These are phyloP conservation scores for Alternaria novae-zelandiae DNA, from an alignment of 2,329 filamentous ascomycete species.

Conservation along the genomic window DNA sequence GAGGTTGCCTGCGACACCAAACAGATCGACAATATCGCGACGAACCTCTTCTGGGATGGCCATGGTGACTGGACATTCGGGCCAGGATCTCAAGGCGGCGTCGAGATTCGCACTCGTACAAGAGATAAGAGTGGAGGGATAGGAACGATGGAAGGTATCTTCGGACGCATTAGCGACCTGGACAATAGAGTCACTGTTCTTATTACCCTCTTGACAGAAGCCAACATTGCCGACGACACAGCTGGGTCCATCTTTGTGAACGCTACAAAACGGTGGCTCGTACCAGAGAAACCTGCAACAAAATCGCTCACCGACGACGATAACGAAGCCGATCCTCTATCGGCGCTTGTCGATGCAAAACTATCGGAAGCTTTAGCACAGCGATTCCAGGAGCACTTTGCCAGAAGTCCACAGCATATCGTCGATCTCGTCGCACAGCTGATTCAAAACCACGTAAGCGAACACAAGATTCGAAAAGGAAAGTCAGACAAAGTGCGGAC, in stretches of 20 bases:
- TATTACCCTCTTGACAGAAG: conserved; percentile 51
- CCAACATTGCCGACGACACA: conserved; percentile 62
- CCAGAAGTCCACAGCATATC: conserved; percentile 68
- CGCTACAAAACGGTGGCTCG: conserved; percentile 66
- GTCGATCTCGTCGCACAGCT: conserved; percentile 69
- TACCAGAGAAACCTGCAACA: conserved; percentile 12
- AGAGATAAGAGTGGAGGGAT: conserved; percentile 76
- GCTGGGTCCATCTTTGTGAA: conserved; percentile 65
- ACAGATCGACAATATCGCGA: conserved; percentile 58
- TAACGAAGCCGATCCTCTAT: conserved; percentile 50
- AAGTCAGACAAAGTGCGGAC: conserved; percentile 16
- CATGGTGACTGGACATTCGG: conserved; percentile 62
- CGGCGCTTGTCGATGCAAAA: conserved; percentile 63
- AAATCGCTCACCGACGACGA: conserved; percentile 38
- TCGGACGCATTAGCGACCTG: conserved; percentile 58
- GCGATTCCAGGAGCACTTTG: conserved; percentile 66
- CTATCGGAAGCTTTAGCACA: conserved; percentile 71
- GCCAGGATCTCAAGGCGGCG: conserved; percentile 52
- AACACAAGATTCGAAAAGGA: conserved; percentile 54
- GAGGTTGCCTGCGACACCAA: conserved; percentile 61
- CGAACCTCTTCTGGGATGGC: conserved; percentile 64
- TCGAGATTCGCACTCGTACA: conserved; percentile 66
- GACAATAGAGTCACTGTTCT: conserved; percentile 34
- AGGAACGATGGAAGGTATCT: conserved; percentile 69
- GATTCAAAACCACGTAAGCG: conserved; percentile 53